Base-by-base conservation (phyloP, 164 flowering plant genomes). In the Vitis amurensis region DNA sequence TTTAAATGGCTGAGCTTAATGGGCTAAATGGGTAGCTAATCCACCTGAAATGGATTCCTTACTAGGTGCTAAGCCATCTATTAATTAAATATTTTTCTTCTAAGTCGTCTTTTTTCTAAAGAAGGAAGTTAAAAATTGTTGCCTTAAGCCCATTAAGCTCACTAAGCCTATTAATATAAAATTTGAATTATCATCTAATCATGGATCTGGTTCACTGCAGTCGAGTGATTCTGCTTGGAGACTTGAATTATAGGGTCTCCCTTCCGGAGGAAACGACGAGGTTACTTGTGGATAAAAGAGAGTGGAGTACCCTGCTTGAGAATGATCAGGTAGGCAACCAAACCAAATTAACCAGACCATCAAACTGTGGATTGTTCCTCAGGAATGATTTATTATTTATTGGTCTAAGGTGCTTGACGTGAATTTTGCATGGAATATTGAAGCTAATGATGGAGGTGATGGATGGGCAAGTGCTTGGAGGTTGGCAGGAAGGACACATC, bases 401-500 rank as follows among this genome's bases (percentile, higher is more conserved):
- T 29, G 44, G 44, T 37, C 7, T 37, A 37, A 37, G 44, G 44
- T 37, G 44, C 44, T 50, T 67, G 47, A 58, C 1, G 16, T 48
- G 37, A 4, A 11, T 3, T 44, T 17, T 44, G 27, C 55, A 58
- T n/a, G 44, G 11, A 17, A 67, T 23, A 53, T 29, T 74, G 77
- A 76, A 91, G 97, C 83, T 91, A 70, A 82, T 68, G 66, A 76
- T 55, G 64, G 94, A 90, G 81, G 81, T 86, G 59, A 76, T 63
- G 74, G 76, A 83, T n/a, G 94, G 91, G 3, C 77, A 78, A 63
- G 78, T 79, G 59, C 80, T 90, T 31, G 71, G 78, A 71, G 88
- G 85, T 58, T 90, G 94, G 94, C 71, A 81, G 6, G 94, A 90
- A 79, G 86, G 86, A 48, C 11, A 5, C 8, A 80, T 90, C 23